These are phyloP conservation scores for Gastrodia elata DNA, from an alignment of 106 monocot genomes.

Conservation along the genomic window DNA sequence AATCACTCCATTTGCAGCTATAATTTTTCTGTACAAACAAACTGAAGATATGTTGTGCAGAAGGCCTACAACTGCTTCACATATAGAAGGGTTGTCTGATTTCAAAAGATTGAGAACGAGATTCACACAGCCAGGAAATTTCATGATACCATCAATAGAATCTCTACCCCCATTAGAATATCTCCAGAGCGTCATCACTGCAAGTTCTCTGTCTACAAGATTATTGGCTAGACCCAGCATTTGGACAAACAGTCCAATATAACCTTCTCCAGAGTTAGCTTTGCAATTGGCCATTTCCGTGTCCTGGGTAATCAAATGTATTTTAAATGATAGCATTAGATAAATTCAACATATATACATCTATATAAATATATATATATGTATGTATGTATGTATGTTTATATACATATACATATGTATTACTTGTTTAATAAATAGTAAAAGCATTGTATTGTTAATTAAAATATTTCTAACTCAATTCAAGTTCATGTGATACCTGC, in stretches of 20 bases:
- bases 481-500: neutral
- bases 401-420: too few relatives aligned
- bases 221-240: slow-evolving; percentile 84
- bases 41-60: slow-evolving; percentile 54
- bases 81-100: slow-evolving; percentile 43
- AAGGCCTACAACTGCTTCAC: slow-evolving; percentile 83
- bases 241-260: slow-evolving; percentile 67
- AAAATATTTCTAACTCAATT: neutral
- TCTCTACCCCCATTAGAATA: slow-evolving; percentile 68
- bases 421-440: neutral
- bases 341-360: neutral
- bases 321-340: too few relatives aligned
- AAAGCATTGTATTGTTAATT: neutral
- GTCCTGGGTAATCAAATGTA: slow-evolving; percentile 24
- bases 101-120: slow-evolving; percentile 68
- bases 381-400: too few relatives aligned
- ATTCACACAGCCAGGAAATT: slow-evolving; percentile 58
- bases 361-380: too few relatives aligned
- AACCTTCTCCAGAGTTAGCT: slow-evolving; percentile 30
- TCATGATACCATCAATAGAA: slow-evolving; percentile 64
- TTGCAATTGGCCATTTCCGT: slow-evolving; percentile 4
- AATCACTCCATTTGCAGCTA: slow-evolving; percentile 59
- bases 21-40: slow-evolving; percentile 44
- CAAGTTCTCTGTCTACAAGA: slow-evolving; percentile 77
- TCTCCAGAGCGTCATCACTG: slow-evolving; percentile 61